These are phyloP conservation scores for Rugonectria rugulosa DNA, from an alignment of 2,329 filamentous ascomycete genomes.

Conservation along the genomic window DNA sequence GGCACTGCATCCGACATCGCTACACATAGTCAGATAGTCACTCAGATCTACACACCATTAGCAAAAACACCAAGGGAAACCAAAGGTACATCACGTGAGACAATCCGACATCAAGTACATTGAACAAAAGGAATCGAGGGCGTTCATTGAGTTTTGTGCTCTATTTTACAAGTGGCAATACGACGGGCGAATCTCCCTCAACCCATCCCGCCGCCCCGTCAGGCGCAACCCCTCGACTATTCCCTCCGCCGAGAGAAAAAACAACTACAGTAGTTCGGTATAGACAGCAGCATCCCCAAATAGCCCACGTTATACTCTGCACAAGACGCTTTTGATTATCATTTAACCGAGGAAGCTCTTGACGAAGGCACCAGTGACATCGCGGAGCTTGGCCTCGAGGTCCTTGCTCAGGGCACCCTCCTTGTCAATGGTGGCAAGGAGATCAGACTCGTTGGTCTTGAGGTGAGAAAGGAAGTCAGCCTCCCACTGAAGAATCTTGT, in stretches of 20 bases:
- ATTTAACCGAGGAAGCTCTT: constrained; percentile 82
- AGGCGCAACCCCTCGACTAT: constrained; percentile 54
- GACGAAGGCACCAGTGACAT: constrained; percentile 81
- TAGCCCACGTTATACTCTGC: constrained; percentile 42
- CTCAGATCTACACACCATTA: neutral
- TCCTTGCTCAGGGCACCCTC: constrained; percentile 97
- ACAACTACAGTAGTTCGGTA: constrained; percentile 55
- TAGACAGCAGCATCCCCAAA: constrained; percentile 55
- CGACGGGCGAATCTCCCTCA: constrained; percentile 55
- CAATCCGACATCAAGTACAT: neutral
- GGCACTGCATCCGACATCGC: constrained; percentile 12
- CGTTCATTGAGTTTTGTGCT: constrained; percentile 67
- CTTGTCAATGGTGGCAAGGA: constrained; percentile 89
- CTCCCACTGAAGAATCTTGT: constrained; percentile 94
- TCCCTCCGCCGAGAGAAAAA: constrained; percentile 56
- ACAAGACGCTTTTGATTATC: constrained; percentile 39
- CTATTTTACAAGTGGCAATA: constrained; percentile 70
- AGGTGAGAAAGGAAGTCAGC: constrained; percentile 91
- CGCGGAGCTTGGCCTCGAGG: constrained; percentile 81
- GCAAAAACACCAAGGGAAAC: neutral
- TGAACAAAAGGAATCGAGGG: constrained; percentile 68
- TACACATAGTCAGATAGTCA: neutral
- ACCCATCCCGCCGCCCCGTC: constrained; percentile 56
- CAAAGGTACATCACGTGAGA: neutral
- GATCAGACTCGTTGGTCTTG: constrained; percentile 85